Conservation (phyloP, 148 eudicot species). For the Gaultheria prostrata region DNA sequence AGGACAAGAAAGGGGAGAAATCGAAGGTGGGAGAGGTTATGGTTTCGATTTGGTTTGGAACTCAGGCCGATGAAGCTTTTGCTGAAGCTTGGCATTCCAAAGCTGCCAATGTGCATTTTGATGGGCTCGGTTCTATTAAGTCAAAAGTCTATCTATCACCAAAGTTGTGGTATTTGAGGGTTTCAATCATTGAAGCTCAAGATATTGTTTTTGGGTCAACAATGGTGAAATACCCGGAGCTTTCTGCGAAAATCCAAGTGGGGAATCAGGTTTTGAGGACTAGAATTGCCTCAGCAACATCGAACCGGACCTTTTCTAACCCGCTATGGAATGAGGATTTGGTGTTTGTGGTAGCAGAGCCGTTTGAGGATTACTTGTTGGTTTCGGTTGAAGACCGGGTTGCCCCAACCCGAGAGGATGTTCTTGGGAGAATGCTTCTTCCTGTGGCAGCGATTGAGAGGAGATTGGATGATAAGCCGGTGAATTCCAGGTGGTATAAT, state of each 20-base stretch:
- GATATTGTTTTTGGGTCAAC: slow-evolving; percentile 66
- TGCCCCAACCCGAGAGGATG: slow-evolving; percentile 67
- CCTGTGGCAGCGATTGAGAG: slow-evolving; percentile 54
- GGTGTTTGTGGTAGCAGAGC: slow-evolving; percentile 90
- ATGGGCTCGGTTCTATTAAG: slow-evolving; percentile 60
- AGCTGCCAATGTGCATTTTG: slow-evolving; percentile 72
- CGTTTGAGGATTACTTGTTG: slow-evolving; percentile 75
- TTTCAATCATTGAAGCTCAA: slow-evolving; percentile 75
- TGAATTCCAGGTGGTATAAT: slow-evolving; percentile 74
- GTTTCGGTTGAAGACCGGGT: slow-evolving; percentile 74
- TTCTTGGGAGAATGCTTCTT: slow-evolving; percentile 57
- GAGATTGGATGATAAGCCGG: slow-evolving; percentile 62
- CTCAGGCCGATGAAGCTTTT: slow-evolving; percentile 95
- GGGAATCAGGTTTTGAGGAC: slow-evolving; percentile 80
- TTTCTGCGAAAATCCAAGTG: slow-evolving; percentile 68
- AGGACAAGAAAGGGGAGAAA: slow-evolving; percentile 79
- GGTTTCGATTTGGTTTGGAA: slow-evolving; percentile 91
- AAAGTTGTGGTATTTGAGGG: slow-evolving; percentile 81
- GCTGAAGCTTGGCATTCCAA: slow-evolving; percentile 95
- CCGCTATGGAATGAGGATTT: slow-evolving; percentile 88
- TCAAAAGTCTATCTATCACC: slow-evolving; percentile 92
- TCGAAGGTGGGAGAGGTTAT: slow-evolving; percentile 64
- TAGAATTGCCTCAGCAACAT: slow-evolving; percentile 41
- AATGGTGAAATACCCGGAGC: slow-evolving; percentile 72
- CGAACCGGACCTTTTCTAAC: slow-evolving; percentile 45